phyloP scores from a whole-genome alignment of 345 rosid species.

The Syzygium oleosum region DNA sequence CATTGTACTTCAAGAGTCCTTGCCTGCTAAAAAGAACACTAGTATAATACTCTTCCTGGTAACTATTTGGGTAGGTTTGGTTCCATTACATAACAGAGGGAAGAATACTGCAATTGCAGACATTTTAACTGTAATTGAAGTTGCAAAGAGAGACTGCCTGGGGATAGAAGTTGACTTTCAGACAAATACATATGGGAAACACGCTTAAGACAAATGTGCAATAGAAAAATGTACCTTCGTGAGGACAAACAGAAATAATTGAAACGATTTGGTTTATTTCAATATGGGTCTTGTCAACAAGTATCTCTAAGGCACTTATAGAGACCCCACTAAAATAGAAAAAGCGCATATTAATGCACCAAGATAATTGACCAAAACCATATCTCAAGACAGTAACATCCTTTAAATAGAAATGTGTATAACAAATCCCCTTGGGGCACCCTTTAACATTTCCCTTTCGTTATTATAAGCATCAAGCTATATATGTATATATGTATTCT shows the following conservation, averaged over 20 bases:
- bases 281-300: background rate
- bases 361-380: background rate
- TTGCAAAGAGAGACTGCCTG: background rate
- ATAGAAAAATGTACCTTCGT: background rate
- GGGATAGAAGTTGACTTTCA: background rate
- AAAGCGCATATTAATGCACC: background rate
- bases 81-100: background rate
- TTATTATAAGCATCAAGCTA: background rate
- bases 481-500: background rate
- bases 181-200: background rate
- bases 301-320: background rate
- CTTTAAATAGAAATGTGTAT: background rate
- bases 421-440: background rate
- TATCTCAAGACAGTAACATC: background rate
- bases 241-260: background rate
- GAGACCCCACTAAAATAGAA: background rate
- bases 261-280: too few species aligned
- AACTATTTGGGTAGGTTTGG: background rate
- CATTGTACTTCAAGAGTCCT: slow-evolving; percentile 52
- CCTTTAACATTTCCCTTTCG: background rate
- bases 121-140: background rate
- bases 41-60: background rate
- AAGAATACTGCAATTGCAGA: background rate
- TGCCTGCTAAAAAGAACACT: slow-evolving; percentile 16
- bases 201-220: background rate